Conservation (phyloP, 352 stramenopile species). For the Pythium aphanidermatum region DNA sequence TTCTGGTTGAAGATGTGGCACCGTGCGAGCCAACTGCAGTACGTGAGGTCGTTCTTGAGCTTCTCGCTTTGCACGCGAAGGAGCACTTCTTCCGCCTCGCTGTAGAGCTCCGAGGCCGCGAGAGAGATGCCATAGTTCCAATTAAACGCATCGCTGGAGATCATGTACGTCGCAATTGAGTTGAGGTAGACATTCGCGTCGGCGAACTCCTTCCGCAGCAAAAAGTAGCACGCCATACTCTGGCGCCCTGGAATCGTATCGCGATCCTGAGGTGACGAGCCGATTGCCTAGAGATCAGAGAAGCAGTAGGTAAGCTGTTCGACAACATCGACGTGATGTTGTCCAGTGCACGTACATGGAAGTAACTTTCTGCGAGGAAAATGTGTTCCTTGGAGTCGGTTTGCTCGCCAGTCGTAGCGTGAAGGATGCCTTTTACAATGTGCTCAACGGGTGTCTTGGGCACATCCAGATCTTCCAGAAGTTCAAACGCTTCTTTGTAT, state of each 20-base stretch:
- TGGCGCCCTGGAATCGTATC: conserved; percentile 69
- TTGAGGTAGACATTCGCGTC: conserved; percentile 66
- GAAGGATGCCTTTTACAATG: conserved; percentile 53
- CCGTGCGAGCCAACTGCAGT: conserved; percentile 50
- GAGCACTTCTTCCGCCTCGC: conserved; percentile 51
- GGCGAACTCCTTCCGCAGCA: conserved; percentile 57
- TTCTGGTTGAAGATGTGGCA: conserved; percentile 39
- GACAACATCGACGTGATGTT: no score
- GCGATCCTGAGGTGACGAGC: conserved; percentile 32
- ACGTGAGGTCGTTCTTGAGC: conserved; percentile 27
- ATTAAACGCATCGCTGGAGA: conserved; percentile 59
- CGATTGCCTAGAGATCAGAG: conserved; percentile 26
- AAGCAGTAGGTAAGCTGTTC: no score
- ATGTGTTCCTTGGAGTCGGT: conserved; percentile 56
- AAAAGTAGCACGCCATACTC: conserved; percentile 62
- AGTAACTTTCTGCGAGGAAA: conserved; percentile 69
- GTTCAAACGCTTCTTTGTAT: conserved; percentile 41
- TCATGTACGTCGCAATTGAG: conserved; percentile 53
- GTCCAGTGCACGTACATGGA: conserved; percentile 38
- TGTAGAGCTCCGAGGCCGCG: conserved; percentile 34
- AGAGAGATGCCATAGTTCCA: conserved; percentile 73
- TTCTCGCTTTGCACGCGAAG: conserved; percentile 32
- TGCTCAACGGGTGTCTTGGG: conserved; percentile 32
- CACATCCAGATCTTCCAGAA: conserved; percentile 51
- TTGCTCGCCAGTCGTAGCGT: conserved; percentile 53